A percentile compares a stretch with the other conserved stretches of the same genome.
Evolutionary conservation across 106 monocot genomes (phyloP).

Genomic region (Platanthera zijinensis): DNA sequence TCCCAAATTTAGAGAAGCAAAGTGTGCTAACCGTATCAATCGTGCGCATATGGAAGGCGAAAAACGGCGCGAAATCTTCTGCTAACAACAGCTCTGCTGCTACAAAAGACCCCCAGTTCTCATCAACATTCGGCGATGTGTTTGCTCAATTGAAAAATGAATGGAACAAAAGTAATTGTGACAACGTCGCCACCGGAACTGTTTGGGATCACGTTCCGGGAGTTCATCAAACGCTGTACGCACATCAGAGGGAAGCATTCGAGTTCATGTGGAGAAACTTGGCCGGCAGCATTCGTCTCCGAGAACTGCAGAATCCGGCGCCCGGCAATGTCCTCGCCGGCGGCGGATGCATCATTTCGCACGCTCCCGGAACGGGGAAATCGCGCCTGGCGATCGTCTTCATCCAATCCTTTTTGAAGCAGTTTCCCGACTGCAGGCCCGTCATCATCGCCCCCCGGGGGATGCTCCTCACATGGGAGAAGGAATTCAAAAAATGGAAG

Average conservation of each 20-base stretch:
- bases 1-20: too few relatives aligned
- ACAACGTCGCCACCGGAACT: constrained; percentile 22
- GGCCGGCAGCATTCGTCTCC: constrained; percentile 28
- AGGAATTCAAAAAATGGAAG: constrained; percentile 56
- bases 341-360: constrained; percentile 60
- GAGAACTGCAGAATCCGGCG: constrained; percentile 11
- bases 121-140: constrained; percentile 18
- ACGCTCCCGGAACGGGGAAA: constrained; percentile 92
- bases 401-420: constrained; percentile 49
- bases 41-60: constrained; percentile 26
- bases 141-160: constrained; percentile 3
- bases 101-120: constrained; percentile 5
- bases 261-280: constrained; percentile 60
- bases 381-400: constrained; percentile 53
- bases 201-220: constrained; percentile 78
- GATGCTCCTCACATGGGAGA: constrained; percentile 60
- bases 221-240: constrained; percentile 24
- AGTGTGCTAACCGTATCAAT: not conserved
- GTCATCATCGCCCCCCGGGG: constrained; percentile 54
- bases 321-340: not conserved
- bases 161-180: not conserved
- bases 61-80: constrained; percentile 10
- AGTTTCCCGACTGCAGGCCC: constrained; percentile 54
- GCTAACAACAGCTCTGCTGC: not conserved
- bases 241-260: constrained; percentile 68